A percentile compares a stretch with the other conserved stretches of the same genome.
These are phyloP conservation scores for Henckelia pumila DNA, from an alignment of 257 asterid species.

Conservation along the genomic window DNA sequence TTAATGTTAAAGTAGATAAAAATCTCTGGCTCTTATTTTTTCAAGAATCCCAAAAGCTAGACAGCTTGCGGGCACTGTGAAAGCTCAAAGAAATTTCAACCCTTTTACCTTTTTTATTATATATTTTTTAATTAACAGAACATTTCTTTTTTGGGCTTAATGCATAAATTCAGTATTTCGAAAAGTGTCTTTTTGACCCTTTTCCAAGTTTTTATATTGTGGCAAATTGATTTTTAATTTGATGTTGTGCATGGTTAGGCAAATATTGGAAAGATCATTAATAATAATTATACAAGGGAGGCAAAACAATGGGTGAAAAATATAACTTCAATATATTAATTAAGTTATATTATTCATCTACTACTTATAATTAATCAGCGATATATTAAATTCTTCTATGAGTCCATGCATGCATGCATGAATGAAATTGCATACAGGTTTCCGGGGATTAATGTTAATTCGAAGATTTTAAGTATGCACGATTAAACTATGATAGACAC, in stretches of 20 bases:
- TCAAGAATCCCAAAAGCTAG: slow-evolving; percentile 38
- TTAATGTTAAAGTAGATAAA: not conserved
- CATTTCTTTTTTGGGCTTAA: slow-evolving; percentile 1
- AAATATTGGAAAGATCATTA: not conserved
- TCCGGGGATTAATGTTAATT: no score
- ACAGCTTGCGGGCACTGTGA: slow-evolving; percentile 46
- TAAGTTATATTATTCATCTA: no score
- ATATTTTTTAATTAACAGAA: not conserved
- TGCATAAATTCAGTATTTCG: slow-evolving; percentile 17
- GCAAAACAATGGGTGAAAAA: not conserved
- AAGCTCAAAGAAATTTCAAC: slow-evolving; percentile 24
- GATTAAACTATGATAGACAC: no score
- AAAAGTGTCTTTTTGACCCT: slow-evolving; percentile 17
- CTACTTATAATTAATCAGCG: no score
- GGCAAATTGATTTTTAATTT: no score
- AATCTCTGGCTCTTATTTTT: slow-evolving; percentile 17
- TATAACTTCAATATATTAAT: no score
- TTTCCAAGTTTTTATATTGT: not conserved
- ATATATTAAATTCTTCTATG: no score
- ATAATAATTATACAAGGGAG: not conserved
- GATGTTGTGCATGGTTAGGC: not conserved
- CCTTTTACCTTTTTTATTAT: not conserved
- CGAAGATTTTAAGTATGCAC: no score
- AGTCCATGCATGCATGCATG: no score
- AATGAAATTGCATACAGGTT: no score